Base-by-base conservation (phyloP, 768 basidiomycete species). In the Cystofilobasidium ferigula region DNA sequence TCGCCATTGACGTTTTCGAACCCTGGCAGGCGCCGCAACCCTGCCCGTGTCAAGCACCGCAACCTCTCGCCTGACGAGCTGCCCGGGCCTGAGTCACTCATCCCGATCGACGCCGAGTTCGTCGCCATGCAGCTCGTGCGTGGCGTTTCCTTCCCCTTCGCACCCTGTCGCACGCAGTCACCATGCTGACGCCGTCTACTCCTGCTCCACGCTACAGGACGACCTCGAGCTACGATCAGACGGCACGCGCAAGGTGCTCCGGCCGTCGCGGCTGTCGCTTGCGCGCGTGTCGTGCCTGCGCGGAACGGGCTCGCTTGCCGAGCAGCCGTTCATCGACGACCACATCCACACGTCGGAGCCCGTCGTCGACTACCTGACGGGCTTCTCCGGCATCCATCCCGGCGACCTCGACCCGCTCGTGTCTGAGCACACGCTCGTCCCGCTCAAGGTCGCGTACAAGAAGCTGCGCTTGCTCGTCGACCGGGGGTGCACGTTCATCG, bases 31-130 rank as follows among this genome's bases (percentile, higher is more conserved):
- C 86, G 89, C 72, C 86, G 91, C 9, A 86, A 93, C 71, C 79
- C 78, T 18, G 80, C 71, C 47, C 75, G 82, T 68, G 84, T 93
- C 72, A 88, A 86, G 73, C 95, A 98, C 70, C 83, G 88, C 70
- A 81, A 82, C 35, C 78, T 98, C 34, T 76, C 78, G 18, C 78
- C 78, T 24, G 82, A 85, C 20, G 95, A 99, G 75, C 76, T 95
- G 10, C 93, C 94, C 0, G 82, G 77, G 63, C 85, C 86, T 7
- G 95, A 91, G 16, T 93, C 87, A 7, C 77, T 94, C 47, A 85
- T 99, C 42, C 86, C 94, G 3, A 97, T 99, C 69, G 95, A 99
- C 72, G 93, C 94, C 1, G 94, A 99, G 73, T 99, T 99, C 73
- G 94, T 99, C 28, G 87, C 86, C 7, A 88, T 99, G 83, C 92